Conservation (phyloP, 192 early-diverging fungal genomes). For the Diversispora eburnea region DNA sequence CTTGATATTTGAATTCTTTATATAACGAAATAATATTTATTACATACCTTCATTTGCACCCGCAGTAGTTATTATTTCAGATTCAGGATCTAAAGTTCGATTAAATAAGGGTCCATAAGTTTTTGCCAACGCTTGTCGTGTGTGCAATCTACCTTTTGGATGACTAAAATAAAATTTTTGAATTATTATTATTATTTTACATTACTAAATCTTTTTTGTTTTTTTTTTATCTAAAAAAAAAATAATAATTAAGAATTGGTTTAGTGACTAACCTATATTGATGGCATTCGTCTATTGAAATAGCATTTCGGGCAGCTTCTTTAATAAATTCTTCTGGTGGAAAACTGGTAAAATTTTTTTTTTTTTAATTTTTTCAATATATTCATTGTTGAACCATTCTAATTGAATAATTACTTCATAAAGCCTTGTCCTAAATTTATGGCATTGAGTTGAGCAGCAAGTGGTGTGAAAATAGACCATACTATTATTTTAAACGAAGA, state of each 20-base stretch:
- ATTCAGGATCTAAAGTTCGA: slow-evolving; percentile 65
- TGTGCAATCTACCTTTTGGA: slow-evolving; percentile 59
- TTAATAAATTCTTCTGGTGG: slow-evolving; percentile 83
- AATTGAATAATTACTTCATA: slow-evolving; percentile 53
- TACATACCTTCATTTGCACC: slow-evolving; percentile 47
- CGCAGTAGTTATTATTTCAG: slow-evolving; percentile 84
- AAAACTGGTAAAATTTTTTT: slow-evolving; percentile 53
- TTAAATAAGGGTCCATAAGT: slow-evolving; percentile 70
- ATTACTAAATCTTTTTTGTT: background rate
- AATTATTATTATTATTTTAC: background rate
- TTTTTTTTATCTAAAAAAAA: background rate
- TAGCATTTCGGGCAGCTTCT: slow-evolving; percentile 68
- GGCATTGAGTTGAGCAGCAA: slow-evolving; percentile 75
- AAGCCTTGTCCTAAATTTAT: slow-evolving; percentile 92
- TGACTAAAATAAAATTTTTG: slow-evolving; percentile 35
- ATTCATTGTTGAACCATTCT: background rate
- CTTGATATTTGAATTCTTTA: no score
- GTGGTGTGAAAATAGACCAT: slow-evolving; percentile 85
- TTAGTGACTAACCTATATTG: slow-evolving; percentile 72
- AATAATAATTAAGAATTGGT: slow-evolving; percentile 1
- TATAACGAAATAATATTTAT: background rate
- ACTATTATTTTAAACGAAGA: slow-evolving; percentile 38
- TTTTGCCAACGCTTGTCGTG: slow-evolving; percentile 69
- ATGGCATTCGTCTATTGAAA: slow-evolving; percentile 61
- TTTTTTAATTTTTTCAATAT: background rate